Evolutionary conservation across 2,329 filamentous ascomycete genomes (phyloP).

Genomic region (Diaporthe longicolla): DNA sequence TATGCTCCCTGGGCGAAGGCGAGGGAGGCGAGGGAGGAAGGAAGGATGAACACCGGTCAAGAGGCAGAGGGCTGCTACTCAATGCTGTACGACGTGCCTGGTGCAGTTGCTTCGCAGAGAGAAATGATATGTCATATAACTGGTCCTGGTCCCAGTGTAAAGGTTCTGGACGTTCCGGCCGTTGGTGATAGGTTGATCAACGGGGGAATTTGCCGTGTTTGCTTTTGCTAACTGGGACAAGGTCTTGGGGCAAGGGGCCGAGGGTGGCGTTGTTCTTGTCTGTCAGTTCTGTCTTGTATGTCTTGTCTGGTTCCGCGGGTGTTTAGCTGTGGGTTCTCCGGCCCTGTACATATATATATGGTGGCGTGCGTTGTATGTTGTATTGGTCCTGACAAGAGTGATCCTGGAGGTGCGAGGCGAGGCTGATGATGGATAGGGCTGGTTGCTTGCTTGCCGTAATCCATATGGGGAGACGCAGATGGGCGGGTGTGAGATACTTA

Average conservation of each 20-base stretch:
- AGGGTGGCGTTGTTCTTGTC: constrained; percentile 9
- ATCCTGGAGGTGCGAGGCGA: constrained; percentile 18
- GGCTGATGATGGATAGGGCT: constrained; percentile 33
- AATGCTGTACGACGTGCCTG: constrained; percentile 32
- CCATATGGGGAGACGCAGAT: constrained; percentile 8
- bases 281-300: background rate
- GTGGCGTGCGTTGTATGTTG: constrained; percentile 17
- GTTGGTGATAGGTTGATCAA: constrained; percentile 19
- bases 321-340: background rate
- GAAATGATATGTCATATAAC: constrained; percentile 36
- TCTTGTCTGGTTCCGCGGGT: no score
- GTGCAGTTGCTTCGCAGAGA: constrained; percentile 27
- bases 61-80: background rate
- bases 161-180: constrained; percentile 22
- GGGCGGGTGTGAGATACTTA: constrained; percentile 38
- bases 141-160: constrained; percentile 30
- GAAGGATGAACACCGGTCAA: constrained; percentile 23
- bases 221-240: constrained; percentile 26
- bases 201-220: constrained; percentile 21
- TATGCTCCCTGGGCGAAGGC: constrained; percentile 13
- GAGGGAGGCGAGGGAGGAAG: constrained; percentile 12
- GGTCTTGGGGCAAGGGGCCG: background rate
- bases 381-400: constrained; percentile 21
- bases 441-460: background rate
- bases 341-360: background rate